Base-by-base conservation (phyloP, 2,329 filamentous ascomycete species). In the Exophiala aquamarina region DNA sequence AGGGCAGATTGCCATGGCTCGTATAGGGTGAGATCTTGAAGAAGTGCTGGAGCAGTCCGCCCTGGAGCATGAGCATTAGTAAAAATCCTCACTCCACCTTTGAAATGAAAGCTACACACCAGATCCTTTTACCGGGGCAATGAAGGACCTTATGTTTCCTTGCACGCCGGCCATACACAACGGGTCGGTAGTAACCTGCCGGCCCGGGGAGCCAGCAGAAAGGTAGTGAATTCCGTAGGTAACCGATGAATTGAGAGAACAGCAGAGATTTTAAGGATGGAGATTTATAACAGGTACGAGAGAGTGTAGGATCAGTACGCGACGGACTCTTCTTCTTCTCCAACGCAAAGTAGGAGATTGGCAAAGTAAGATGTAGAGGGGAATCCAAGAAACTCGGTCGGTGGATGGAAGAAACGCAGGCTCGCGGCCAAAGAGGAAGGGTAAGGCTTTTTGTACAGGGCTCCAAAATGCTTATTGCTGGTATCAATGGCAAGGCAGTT, bases 21-120 rank as follows among this genome's bases (percentile, higher is more conserved):
- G 60, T 79, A 77, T 39, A 66, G 65, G 45, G 71, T 63, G 55
- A 81, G 70, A 59, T 81, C 76, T 54, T 75, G 69, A 50, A 73
- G 66, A 48, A 77, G 69, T 56, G 74, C 69, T 23, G 76, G 76
- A 44, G 73, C 68, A 54, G 50, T 54, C 36, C 55, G 57, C 35
- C 57, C 57, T 59, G 45, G n/a, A 28, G 23, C 19, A 39, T 29
- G 37, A 18, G 42, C 14, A 39, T 50, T 44, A 51, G 36, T 37
- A 43, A 14, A 23, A n/a, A 32, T 33, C 19, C 11, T 35, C 19
- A 31, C 15, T 38, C 15, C 13, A 23, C 2, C 14, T n/a, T 29
- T 38, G 3, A 23, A 18, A 10, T 33, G 11, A 21, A 20, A 20
- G 41, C n/a, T 41, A 52, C 53, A 33, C 38, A 59, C 56, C 56